Conservation (phyloP, 1,284 basidiomycete species). For the Papiliotrema fonsecae region DNA sequence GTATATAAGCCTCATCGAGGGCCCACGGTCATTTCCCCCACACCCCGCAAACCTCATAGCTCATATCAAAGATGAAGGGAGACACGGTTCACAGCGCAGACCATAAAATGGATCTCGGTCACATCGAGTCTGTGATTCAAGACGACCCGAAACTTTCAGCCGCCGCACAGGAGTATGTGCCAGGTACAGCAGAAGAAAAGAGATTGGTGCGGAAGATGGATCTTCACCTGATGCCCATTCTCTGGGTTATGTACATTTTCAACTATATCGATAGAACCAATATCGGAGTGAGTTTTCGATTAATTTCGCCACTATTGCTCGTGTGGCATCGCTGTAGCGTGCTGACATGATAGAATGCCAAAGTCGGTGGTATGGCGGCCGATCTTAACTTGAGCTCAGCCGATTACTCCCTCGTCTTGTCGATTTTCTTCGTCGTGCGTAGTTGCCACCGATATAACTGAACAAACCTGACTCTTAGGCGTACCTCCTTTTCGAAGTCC, state of each 20-base stretch:
- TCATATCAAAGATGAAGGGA: too few relatives aligned
- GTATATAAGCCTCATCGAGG: too few relatives aligned
- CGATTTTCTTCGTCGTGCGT: slow-evolving; percentile 44
- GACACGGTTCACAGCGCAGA: too few relatives aligned
- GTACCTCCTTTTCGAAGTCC: slow-evolving; percentile 44
- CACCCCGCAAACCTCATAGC: too few relatives aligned
- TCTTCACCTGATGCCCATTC: slow-evolving; percentile 37
- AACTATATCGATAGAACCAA: slow-evolving; percentile 41
- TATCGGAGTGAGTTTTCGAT: slow-evolving; percentile 33
- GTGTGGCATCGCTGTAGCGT: neutral
- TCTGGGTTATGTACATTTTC: slow-evolving; percentile 43
- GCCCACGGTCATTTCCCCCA: too few relatives aligned
- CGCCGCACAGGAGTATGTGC: neutral
- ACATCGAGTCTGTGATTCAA: too few relatives aligned
- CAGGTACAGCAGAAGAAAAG: slow-evolving; percentile 33
- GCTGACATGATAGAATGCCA: slow-evolving; percentile 39
- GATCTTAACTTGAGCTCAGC: slow-evolving; percentile 39
- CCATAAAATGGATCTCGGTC: too few relatives aligned
- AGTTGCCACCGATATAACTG: neutral
- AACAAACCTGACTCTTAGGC: slow-evolving; percentile 20
- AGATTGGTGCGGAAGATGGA: slow-evolving; percentile 47
- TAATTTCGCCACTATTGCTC: neutral
- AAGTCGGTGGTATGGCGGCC: slow-evolving; percentile 45
- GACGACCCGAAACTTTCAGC: neutral
- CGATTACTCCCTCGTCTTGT: slow-evolving; percentile 43